Base-by-base conservation (phyloP, 495 filamentous ascomycete species). In the Podospora bellae-mahoneyi region DNA sequence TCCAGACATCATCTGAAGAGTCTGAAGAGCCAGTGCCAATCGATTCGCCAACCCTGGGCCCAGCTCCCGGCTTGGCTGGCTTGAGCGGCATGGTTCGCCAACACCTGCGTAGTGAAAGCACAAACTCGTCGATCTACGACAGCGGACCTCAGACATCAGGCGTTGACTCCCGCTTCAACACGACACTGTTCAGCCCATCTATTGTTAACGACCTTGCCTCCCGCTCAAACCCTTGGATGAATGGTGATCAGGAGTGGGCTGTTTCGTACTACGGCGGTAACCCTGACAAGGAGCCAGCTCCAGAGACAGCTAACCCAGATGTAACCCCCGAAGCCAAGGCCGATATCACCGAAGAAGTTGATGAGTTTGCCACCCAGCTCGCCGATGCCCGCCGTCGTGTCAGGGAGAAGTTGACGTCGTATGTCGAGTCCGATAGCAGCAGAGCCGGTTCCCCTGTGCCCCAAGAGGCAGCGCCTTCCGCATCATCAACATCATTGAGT, bases 41-140 rank as follows among this genome's bases (percentile, higher is more conserved):
- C 18, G 92, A 97, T 73, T 97, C 94, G 0, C 93, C 94, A 1
- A 96, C 92, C 13, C 78, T 97, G 3, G 90, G 90, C 10, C n/a
- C 55, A 58, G 23, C n/a, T 9, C 55, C 23, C 5, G 55, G n/a
- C 55, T 26, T 26, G 0, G 78, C 87, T 62, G 92, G 91, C 15
- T 82, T 97, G 20, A 93, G 88, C 73, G 91, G 91, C 20, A 84
- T 97, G 77, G 89, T 97, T 53, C 89, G 90, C 34, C 88, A 93
- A 66, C 96, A 98, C 78, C 84, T 99, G 16, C 90, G 95, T 26
- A 86, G 86, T 16, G 87, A 90, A 64, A 98, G 95, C 78, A 89
- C 89, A 65, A 82, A 84, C 55, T 97, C 93, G 26, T 94, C 93
- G 0, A 83, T 95, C 58, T 91, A 89, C 75, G 88, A 84, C 4